Evolutionary conservation across 2,329 filamentous ascomycete genomes (phyloP), one percentile per base, ranked within the genome.

Genomic region (Pseudocercospora ulei): DNA sequence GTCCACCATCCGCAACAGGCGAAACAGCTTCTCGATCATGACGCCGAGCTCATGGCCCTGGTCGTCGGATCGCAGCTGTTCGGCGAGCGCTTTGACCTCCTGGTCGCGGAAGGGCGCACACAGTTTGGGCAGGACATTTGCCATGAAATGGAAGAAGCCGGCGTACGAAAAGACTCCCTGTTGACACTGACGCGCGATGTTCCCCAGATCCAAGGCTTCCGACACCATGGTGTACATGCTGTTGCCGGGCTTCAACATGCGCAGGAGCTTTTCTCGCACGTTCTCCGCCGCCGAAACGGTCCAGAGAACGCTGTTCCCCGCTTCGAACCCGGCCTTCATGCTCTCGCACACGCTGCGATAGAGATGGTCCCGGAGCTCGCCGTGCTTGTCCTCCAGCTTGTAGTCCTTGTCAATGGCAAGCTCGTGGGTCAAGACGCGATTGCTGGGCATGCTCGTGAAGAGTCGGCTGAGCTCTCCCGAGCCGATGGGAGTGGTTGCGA

Each of bases 31-130:
- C 54, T 82, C 78, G 9, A 86, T 80, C 53, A 86, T 74, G 55
- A 78, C 72, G 3, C 76, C 74, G 5, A 68, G 53, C n/a, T 63
- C 55, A 5, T 64, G 63, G 27, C 61, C 57, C n/a, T 62, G 41
- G 11, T 50, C 46, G 6, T 49, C 44, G 8, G 42, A 45, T 12
- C 50, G 50, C 29, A 58, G 72, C 43, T 78, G 75, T 34, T 80
- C 72, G 1, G 77, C 67, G 12, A 88, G 62, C 2, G 72, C 69
- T 56, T 81, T 79, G 41, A 85, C 79, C 56, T 85, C 77, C 3
- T 74, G 75, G 54, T 90, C 83, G n/a, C 83, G 71, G 55, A 83
- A 78, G 0, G 83, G 83, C 0, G 83, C 83, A 52, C 83, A 88
- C 8, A 90, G 72, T 56, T 82, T 82, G 4, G 82, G 82, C 33